Percentiles rank a stretch among this genome's conserved stretches.
phyloP scores from a whole-genome alignment of 345 rosid species.

The Gossypium longicalyx region DNA sequence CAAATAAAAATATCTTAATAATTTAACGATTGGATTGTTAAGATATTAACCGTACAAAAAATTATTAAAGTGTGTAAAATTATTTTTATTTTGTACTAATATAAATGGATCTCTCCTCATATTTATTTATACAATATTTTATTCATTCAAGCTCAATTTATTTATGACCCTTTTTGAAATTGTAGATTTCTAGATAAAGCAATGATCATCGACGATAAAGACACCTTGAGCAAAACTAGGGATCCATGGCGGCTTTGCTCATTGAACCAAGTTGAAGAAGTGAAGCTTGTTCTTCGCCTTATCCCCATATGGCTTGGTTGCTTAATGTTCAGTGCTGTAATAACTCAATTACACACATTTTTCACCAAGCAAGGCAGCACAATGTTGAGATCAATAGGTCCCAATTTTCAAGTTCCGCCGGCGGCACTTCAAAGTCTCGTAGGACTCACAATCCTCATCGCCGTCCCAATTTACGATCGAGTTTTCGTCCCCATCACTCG shows the following conservation, averaged over 20 bases:
- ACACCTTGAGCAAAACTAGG: constrained; percentile 33
- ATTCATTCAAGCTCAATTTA: neutral
- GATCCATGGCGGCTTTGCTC: constrained; percentile 83
- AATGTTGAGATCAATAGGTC: constrained; percentile 57
- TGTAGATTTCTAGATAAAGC: constrained; percentile 83
- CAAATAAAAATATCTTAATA: too few relatives aligned
- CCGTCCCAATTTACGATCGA: constrained; percentile 58
- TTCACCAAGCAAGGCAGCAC: constrained; percentile 81
- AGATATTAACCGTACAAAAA: too few relatives aligned
- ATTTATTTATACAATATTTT: neutral
- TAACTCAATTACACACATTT: constrained; percentile 71
- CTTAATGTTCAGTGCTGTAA: constrained; percentile 60
- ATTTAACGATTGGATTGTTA: too few relatives aligned
- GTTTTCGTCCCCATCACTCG: constrained; percentile 57
- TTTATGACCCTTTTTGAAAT: neutral
- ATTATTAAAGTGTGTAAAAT: too few relatives aligned
- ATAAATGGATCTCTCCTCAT: too few relatives aligned
- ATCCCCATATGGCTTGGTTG: constrained; percentile 76
- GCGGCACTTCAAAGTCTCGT: constrained; percentile 69
- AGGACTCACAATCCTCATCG: constrained; percentile 63
- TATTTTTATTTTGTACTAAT: too few relatives aligned
- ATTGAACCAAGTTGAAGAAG: constrained; percentile 81
- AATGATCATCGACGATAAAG: constrained; percentile 53
- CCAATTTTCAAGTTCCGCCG: constrained; percentile 59
- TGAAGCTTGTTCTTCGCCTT: constrained; percentile 62